Base-by-base conservation (phyloP, 192 early-diverging fungal genomes). In the Chytriomyces sp. region DNA sequence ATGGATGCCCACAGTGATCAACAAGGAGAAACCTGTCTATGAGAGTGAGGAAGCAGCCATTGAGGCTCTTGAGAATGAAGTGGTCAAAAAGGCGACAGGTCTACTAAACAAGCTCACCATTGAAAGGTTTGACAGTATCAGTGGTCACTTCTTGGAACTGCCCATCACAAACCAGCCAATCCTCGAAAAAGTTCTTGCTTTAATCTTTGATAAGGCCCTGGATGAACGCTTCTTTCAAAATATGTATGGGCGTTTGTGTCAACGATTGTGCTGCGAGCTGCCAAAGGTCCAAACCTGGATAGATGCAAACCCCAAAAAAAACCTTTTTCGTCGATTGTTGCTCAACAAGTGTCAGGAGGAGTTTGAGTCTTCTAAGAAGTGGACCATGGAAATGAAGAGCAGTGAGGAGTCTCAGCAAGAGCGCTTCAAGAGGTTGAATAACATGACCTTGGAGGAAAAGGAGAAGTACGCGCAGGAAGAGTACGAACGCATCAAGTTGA, bases 81-180 rank as follows among this genome's bases (percentile, higher is more conserved):
- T 77, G 25, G 32, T 14, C 39, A 84, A 88, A 44, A 92, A 94
- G 87, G 89, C 92, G 19, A 93, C 91, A 82, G 87, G 88, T 68
- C 82, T 96, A 22, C 83, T 99, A 63, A 99, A 99, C 89, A 99
- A 99, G 87, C 80, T 99, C 64, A 96, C 98, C 3, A 81, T 93
- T 0, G 98, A 99, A 74, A 96, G 93, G 80, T 99, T 98, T 75
- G 93, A 93, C 33, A 75, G 79, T 12, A 89, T 99, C 30, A 89
- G 91, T 4, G 84, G 86, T 65, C 91, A 98, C 79, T 91, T 99
- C 52, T 76, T 94, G 32, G 81, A 86, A n/a, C 87, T 88, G 76
- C 93, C 90, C 26, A 91, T 94, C 63, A 82, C 88, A 66, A 89
- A 85, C 6, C 77, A 80, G 72, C 80, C 81, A 4, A 88, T 94